Evolutionary conservation across 768 basidiomycete genomes (phyloP), one percentile per base, ranked within the genome.

Genomic region (Dictyophora rubrovolvata): DNA sequence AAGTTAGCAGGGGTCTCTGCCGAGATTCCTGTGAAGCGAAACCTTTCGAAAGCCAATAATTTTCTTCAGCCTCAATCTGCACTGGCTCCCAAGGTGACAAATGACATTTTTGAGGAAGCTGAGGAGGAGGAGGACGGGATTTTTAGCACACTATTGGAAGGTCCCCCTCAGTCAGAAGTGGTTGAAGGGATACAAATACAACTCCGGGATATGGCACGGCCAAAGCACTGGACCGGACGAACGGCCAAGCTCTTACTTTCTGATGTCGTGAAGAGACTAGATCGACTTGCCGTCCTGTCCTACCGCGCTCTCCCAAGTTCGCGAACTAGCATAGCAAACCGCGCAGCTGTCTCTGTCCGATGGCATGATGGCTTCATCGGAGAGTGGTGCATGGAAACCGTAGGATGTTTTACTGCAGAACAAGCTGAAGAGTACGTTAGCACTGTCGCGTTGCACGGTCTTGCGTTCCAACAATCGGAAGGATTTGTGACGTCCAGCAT

Each of bases 401-500:
- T 89, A 48, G 93, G 89, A 14, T 98, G 95, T 66, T 74, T 80
- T 48, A 82, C 89, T 62, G 78, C 82, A 57, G 65, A 67, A 0
- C 93, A 97, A 68, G 93, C 95, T 21, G 89, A 90, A 69, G 85
- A 97, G 65, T 99, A 92, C 67, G 79, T 95, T 53, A 81, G 95
- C 4, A 88, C 87, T 17, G 71, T 94, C 52, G 93, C 92, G 3
- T 74, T 97, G 35, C 90, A 95, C 69, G 78, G 82, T 3, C 72
- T 97, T 34, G 83, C 81, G 11, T 90, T 84, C 65, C 81, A 84
- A 16, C 59, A 69, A 1, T 77, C 77, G 0, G 79, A 80, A 54
- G 87, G 87, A 8, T 91, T 91, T 69, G 77, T 58, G 16, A 55
- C 81, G 10, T 69, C 77, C 2, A 77, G 78, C n/a, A 69, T 69